Base-by-base conservation (phyloP, 2,329 filamentous ascomycete species). In the Teratosphaeriaceae sp. region DNA sequence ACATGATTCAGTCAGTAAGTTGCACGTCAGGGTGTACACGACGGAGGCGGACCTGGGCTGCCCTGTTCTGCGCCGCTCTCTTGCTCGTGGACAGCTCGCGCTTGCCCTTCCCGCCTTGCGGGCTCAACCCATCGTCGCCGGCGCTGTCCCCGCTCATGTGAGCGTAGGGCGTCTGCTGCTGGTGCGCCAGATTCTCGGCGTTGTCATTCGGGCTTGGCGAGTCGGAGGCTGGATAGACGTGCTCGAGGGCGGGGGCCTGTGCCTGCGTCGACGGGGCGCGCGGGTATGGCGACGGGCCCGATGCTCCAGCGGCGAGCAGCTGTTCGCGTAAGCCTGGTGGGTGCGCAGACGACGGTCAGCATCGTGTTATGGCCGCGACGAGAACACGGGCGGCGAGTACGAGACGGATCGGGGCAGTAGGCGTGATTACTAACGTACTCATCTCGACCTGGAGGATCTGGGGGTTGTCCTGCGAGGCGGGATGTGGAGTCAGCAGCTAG, bases 61-160 rank as follows among this genome's bases (percentile, higher is more conserved):
- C 92, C 63, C 92, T 77, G 62, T 98, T 98, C 64, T 98, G 92
- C 8, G 92, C 92, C 21, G 92, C 92, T 53, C 92, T 84, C 71
- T 97, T 98, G 27, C 88, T 95, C 34, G 89, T 92, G 20, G 89
- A 96, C 47, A 98, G 71, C 67, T 96, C 90, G 42, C 92, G 79
- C 67, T 95, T 94, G 11, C 82, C 82, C 67, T 92, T 90, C 40
- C 82, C 76, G 50, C 81, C 70, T 47, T 65, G 60, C 31, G 52
- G 56, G 49, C 66, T 65, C 52, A 63, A 52, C 47, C 66, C 65
- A 37, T 67, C 69, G 33, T 73, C 71, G 40, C 63, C 65, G 67
- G 52, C 69, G 40, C 57, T 64, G 44, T 72, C 70, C 38, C 66
- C 46, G 33, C 46, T 44, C 46, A 49, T 70, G 60, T 78, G 72